A percentile compares a stretch with the other conserved stretches of the same genome.
Evolutionary conservation across 2,329 filamentous ascomycete species (phyloP).

Genomic region (Exophiala oligosperma): DNA sequence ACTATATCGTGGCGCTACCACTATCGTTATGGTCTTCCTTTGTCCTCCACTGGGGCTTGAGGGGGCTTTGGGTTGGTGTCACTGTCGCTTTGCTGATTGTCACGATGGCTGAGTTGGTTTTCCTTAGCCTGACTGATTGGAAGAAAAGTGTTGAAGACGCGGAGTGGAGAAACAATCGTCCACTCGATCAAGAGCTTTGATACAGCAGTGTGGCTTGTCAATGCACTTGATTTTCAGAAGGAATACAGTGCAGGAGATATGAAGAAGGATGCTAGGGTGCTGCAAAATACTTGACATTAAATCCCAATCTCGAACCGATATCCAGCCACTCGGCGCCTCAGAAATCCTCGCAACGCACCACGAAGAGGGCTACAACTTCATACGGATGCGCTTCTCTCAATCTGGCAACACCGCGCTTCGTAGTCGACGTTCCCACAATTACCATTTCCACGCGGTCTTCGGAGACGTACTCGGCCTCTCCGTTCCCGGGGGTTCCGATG

Average conservation of each 20-base stretch:
- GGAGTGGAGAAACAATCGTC: not conserved
- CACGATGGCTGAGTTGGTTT: conserved; percentile 71
- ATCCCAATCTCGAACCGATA: too few species aligned
- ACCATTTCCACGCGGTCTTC: conserved; percentile 47
- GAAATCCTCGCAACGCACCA: not conserved
- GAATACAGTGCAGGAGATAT: too few species aligned
- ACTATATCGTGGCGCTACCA: conserved; percentile 75
- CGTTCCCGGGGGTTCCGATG: conserved; percentile 39
- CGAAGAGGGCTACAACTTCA: conserved; percentile 19
- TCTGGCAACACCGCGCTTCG: conserved; percentile 41
- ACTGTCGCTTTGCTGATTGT: conserved; percentile 71
- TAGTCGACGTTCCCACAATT: conserved; percentile 40
- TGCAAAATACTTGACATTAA: too few species aligned
- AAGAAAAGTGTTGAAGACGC: conserved; percentile 54
- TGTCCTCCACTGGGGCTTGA: conserved; percentile 63
- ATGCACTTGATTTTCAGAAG: too few species aligned
- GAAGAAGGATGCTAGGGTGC: too few species aligned
- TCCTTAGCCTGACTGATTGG: conserved; percentile 50
- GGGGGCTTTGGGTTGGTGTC: conserved; percentile 70
- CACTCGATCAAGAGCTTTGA: not conserved
- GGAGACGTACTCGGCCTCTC: conserved; percentile 39
- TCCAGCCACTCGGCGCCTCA: not conserved
- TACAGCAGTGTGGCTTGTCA: not conserved
- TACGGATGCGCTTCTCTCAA: conserved; percentile 47
- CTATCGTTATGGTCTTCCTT: conserved; percentile 71